Conservation (phyloP, 2,329 filamentous ascomycete genomes). For the Hypoxylon sp. region DNA sequence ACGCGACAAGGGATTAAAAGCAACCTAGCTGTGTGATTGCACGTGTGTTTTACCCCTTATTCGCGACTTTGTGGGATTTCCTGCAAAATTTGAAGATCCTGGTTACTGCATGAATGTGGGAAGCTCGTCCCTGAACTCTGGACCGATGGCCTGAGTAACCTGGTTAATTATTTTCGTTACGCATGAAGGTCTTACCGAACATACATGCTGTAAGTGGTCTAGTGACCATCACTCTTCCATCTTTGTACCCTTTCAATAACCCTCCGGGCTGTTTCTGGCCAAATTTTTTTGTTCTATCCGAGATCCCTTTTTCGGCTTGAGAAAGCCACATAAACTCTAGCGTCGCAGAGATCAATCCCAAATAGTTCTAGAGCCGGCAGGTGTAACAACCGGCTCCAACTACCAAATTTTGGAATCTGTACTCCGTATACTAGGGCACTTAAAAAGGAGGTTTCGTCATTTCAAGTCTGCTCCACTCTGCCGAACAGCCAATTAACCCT, state of each 20-base stretch:
- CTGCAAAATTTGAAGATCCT: constrained; percentile 38
- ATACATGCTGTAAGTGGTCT: constrained; percentile 11
- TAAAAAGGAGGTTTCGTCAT: constrained; percentile 45
- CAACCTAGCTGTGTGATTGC: constrained; percentile 34
- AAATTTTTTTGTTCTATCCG: constrained; percentile 5
- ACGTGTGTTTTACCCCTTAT: constrained; percentile 40
- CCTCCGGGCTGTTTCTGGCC: neutral
- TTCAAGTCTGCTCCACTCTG: constrained; percentile 35
- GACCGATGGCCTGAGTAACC: constrained; percentile 28
- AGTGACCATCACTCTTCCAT: constrained; percentile 8
- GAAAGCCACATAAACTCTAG: constrained; percentile 18
- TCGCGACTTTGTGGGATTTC: constrained; percentile 26
- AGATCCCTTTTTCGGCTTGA: constrained; percentile 6
- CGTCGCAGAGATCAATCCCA: constrained; percentile 1
- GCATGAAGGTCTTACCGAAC: constrained; percentile 27
- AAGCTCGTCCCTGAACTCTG: constrained; percentile 31
- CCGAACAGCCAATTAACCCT: constrained; percentile 22
- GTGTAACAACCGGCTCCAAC: constrained; percentile 25
- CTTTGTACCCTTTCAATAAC: neutral
- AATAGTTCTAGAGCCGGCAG: constrained; percentile 37
- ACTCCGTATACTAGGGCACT: constrained; percentile 1
- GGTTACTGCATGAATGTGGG: constrained; percentile 37
- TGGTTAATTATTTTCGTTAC: constrained; percentile 31
- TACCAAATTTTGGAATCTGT: constrained; percentile 28
- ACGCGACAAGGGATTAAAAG: constrained; percentile 34